Percentiles rank a stretch among this genome's conserved stretches.
These are phyloP conservation scores for Oryza nivara DNA, from an alignment of 176 grass and related monocot species.

Conservation along the genomic window DNA sequence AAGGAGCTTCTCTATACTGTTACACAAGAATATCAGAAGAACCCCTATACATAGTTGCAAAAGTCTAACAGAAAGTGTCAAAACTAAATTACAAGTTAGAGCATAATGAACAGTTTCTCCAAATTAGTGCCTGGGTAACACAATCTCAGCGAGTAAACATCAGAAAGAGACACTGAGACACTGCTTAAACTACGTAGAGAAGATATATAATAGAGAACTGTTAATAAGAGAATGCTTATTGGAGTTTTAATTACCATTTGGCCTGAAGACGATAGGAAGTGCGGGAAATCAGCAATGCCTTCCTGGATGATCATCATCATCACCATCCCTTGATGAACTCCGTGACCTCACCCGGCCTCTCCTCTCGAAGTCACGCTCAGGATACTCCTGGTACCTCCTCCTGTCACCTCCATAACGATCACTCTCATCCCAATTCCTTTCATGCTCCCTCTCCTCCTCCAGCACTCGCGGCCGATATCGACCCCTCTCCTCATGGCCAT, in stretches of 20 bases:
- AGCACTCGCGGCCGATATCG: neutral
- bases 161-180: neutral
- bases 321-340: slow-evolving; percentile 49
- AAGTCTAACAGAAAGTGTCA: slow-evolving; percentile 20
- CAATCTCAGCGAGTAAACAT: slow-evolving; percentile 21
- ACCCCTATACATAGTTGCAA: neutral
- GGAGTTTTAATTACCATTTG: slow-evolving; percentile 46
- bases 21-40: slow-evolving; percentile 8
- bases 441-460: slow-evolving; percentile 32
- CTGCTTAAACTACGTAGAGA: neutral
- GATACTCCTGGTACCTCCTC: slow-evolving; percentile 37
- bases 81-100: slow-evolving; percentile 13
- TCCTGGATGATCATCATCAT: slow-evolving; percentile 38
- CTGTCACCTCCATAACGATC: slow-evolving; percentile 37
- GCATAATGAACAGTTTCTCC: neutral
- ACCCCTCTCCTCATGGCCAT: slow-evolving; percentile 17
- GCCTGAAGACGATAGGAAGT: neutral
- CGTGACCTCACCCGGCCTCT: slow-evolving; percentile 25
- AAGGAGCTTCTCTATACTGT: neutral
- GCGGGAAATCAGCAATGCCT: neutral
- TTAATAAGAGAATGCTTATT: neutral
- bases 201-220: neutral
- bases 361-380: slow-evolving; percentile 36
- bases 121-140: neutral
- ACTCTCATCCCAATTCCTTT: slow-evolving; percentile 37